Percentiles rank a stretch among this genome's conserved stretches.
phyloP scores from a whole-genome alignment of 2,329 filamentous ascomycete genomes.

The Magnaporthiopsis rhizophila region DNA sequence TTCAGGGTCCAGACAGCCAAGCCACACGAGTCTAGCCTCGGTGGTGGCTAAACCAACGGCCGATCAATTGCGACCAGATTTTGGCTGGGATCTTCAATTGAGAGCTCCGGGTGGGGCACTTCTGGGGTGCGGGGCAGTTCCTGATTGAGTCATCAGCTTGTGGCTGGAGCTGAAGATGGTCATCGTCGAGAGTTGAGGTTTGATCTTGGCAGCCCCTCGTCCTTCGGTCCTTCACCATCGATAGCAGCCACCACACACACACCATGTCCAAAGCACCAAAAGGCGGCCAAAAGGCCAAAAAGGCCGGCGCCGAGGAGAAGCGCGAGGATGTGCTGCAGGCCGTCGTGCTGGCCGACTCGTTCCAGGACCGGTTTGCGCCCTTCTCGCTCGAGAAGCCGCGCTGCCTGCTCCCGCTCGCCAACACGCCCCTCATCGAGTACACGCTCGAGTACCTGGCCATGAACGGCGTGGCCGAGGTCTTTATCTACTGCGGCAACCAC shows the following conservation, averaged over 20 bases:
- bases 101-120: no score
- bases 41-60: no score
- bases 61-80: no score
- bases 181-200: no score
- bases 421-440: slow-evolving; percentile 93
- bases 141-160: no score
- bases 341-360: slow-evolving; percentile 76
- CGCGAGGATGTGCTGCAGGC: slow-evolving; percentile 51
- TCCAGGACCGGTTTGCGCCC: slow-evolving; percentile 83
- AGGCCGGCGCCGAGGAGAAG: slow-evolving; percentile 43
- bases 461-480: slow-evolving; percentile 90
- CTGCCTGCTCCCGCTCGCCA: slow-evolving; percentile 90
- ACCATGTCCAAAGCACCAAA: not conserved
- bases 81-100: no score
- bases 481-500: slow-evolving; percentile 84
- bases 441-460: slow-evolving; percentile 93
- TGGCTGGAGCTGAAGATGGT: no score
- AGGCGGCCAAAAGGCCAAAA: slow-evolving; percentile 35
- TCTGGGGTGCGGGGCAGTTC: no score
- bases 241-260: not conserved
- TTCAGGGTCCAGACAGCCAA: no score
- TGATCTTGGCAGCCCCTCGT: not conserved
- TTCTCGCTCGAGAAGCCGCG: slow-evolving; percentile 84
- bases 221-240: no score
- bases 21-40: no score